phyloP scores from a whole-genome alignment of 179 eudicot species.

The Vitellaria paradoxa region DNA sequence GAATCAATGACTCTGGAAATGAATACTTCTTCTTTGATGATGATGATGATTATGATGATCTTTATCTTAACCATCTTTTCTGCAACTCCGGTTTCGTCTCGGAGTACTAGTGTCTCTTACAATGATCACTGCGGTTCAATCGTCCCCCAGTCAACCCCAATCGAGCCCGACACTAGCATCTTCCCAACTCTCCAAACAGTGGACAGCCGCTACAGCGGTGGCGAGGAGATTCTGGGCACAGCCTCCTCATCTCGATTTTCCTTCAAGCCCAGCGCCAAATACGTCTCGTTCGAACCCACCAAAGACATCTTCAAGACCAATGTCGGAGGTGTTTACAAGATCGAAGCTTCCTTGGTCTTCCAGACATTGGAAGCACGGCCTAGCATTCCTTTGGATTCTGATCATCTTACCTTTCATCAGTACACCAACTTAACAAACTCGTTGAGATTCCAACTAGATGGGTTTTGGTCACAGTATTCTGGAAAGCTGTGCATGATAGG shows the following conservation, averaged over 20 bases:
- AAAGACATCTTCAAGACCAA: neutral
- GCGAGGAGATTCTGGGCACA: slow-evolving; percentile 19
- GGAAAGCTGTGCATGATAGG: slow-evolving; percentile 39
- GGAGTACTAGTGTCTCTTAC: slow-evolving; percentile 16
- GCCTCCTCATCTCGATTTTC: neutral
- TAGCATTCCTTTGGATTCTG: neutral
- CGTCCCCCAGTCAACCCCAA: slow-evolving; percentile 27
- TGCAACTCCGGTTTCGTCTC: neutral
- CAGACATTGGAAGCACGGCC: neutral
- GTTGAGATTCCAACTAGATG: slow-evolving; percentile 18
- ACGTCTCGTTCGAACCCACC: neutral
- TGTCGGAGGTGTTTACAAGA: slow-evolving; percentile 5
- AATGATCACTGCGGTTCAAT: slow-evolving; percentile 25
- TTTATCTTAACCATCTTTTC: neutral
- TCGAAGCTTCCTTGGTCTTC: slow-evolving; percentile 10
- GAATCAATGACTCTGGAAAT: neutral
- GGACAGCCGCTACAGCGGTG: slow-evolving; percentile 20
- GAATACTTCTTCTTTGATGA: neutral
- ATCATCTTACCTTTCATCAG: neutral
- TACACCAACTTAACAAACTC: neutral
- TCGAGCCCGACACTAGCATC: neutral
- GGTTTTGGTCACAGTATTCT: slow-evolving; percentile 32
- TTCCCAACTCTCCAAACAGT: neutral
- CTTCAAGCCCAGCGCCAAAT: neutral
- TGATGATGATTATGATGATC: neutral